Evolutionary conservation across 1,284 basidiomycete species (phyloP), one percentile per base, ranked within the genome.

Genomic region (Ustilago sp.): DNA sequence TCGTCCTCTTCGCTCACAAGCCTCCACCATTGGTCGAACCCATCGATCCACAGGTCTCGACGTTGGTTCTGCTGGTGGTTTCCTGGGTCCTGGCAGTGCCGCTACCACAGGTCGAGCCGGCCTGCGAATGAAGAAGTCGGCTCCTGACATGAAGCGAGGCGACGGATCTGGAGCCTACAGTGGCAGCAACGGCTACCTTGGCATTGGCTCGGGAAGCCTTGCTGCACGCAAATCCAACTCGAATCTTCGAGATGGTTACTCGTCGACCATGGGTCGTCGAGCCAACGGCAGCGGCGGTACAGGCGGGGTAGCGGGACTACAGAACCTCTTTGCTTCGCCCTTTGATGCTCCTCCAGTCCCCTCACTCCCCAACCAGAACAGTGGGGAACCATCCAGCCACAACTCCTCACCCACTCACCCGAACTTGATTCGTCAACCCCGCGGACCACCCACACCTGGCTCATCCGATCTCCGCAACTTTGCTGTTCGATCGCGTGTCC

Each of bases 241-340:
- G 13, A 83, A 80, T 41, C 67, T 83, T 17, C 60, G 80, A 41
- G 84, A 85, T 34, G 74, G 75, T 28, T 81, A 80, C 38, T 67
- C 79, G 11, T 68, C 75, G 17, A 77, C 81, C 3, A 65, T 74
- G 56, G 80, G 80, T 34, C 60, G 73, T 41, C 90, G 91, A 81
- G 59, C 76, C 7, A 71, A 64, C 15, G 68, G 71, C 15, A 76
- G 66, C 31, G 81, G 77, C 28, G 59, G 43, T 8, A 19, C 71
- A 12, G 74, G 79, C n/a, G 74, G 74, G 11, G 80, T 80, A 2
- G 76, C 78, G 11, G 77, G 74, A 11, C 59, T 81, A 23, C 74
- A 78, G 58, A 80, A 66, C 35, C 68, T 85, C 28, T 85, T 85
- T 59, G 69, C 80, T 4, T 81, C 78, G 12, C 79, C 74, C 0